Conservation (phyloP, 495 filamentous ascomycete species). For the Aspergillus egyptiacus region DNA sequence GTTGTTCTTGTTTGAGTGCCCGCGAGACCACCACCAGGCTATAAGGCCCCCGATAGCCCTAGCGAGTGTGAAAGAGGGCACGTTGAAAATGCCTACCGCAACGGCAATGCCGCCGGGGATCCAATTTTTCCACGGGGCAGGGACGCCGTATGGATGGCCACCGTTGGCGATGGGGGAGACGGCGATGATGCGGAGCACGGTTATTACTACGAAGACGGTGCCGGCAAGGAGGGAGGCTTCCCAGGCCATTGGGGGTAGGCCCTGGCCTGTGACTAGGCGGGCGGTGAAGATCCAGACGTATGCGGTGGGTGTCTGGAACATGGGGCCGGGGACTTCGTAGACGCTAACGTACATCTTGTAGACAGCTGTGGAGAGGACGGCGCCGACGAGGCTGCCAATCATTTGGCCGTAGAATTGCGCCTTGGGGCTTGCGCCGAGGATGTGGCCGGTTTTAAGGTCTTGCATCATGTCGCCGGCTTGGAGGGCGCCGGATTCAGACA, state of each 20-base stretch:
- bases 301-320: conserved; percentile 91
- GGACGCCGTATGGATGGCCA: conserved; percentile 18
- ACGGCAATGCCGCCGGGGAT: conserved; percentile 94
- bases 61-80: conserved; percentile 90
- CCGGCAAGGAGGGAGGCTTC: conserved; percentile 70
- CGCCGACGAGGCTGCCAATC: conserved; percentile 83
- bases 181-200: conserved; percentile 57
- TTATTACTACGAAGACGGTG: conserved; percentile 61
- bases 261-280: conserved; percentile 86
- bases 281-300: conserved; percentile 98
- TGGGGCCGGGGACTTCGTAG: conserved; percentile 76
- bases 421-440: conserved; percentile 84
- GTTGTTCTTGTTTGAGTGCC: conserved; percentile 14
- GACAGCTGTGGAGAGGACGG: conserved; percentile 77
- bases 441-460: conserved; percentile 93
- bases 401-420: conserved; percentile 97
- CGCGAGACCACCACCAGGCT: conserved; percentile 62
- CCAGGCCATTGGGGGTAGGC: conserved; percentile 73
- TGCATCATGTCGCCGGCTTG: conserved; percentile 99
- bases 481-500: conserved; percentile 78
- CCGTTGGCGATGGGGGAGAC: conserved; percentile 32
- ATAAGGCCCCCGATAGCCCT: conserved; percentile 78
- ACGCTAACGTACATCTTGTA: conserved; percentile 89
- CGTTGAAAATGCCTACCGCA: conserved; percentile 96
- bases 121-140: conserved; percentile 38